A percentile compares a stretch with the other conserved stretches of the same genome.
Evolutionary conservation across 2,329 filamentous ascomycete genomes (phyloP).

Genomic region (Hymenoscyphus linearis): DNA sequence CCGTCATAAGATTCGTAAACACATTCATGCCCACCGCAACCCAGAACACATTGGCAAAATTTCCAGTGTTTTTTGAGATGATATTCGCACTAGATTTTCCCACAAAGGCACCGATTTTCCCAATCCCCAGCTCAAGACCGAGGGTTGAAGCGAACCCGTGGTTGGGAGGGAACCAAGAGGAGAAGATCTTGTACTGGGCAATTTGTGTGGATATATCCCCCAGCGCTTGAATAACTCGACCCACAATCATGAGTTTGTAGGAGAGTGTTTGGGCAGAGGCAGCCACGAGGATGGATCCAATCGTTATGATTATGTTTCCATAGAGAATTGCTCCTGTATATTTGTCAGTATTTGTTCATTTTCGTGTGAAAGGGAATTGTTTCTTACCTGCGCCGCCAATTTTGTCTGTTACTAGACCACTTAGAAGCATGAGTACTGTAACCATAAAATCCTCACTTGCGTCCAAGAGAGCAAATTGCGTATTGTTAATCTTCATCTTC

Average conservation of each 20-base stretch:
- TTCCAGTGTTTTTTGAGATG: conserved; percentile 50
- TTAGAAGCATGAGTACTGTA: conserved; percentile 48
- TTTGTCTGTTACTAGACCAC: conserved; percentile 51
- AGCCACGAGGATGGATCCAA: conserved; percentile 54
- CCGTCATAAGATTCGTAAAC: conserved; percentile 52
- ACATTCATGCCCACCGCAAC: conserved; percentile 58
- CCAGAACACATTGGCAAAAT: conserved; percentile 61
- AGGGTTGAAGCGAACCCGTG: conserved; percentile 58
- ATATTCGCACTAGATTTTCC: conserved; percentile 56
- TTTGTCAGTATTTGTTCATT: not conserved
- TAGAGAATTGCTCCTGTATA: conserved; percentile 45
- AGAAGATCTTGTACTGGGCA: conserved; percentile 61
- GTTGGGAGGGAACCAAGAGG: conserved; percentile 57
- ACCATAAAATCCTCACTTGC: conserved; percentile 59
- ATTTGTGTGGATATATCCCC: conserved; percentile 61
- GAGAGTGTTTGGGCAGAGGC: conserved; percentile 50
- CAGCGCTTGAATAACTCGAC: conserved; percentile 48
- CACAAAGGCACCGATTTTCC: conserved; percentile 56
- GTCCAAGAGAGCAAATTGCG: conserved; percentile 52
- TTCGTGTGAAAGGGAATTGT: conserved; percentile 1
- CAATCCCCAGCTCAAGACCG: conserved; percentile 54
- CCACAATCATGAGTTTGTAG: conserved; percentile 56
- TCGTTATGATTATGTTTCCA: conserved; percentile 54
- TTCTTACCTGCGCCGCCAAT: conserved; percentile 49
- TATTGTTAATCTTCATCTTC: conserved; percentile 54